Evolutionary conservation across 164 flowering plant genomes (phyloP).

Genomic region (Annona squamosa): DNA sequence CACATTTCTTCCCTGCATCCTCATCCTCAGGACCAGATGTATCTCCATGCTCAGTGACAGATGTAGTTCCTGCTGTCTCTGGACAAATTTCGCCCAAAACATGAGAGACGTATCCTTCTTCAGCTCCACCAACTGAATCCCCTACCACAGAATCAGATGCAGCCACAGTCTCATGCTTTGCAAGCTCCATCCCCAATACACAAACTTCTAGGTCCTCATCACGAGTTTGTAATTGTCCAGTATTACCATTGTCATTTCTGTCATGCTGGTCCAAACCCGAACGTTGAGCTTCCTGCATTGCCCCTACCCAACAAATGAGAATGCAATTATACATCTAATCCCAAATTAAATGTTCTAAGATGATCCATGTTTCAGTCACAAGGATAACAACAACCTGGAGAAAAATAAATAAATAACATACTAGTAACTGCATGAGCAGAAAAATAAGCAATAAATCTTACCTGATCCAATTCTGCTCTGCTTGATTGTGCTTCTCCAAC

Average conservation of each 20-base stretch:
- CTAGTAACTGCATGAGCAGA: neutral
- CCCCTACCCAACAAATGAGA: slow-evolving; percentile 94
- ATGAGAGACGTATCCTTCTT: slow-evolving; percentile 6
- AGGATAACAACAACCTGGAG: neutral
- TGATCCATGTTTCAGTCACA: slow-evolving; percentile 2
- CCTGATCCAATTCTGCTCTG: slow-evolving; percentile 38
- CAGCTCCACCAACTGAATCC: slow-evolving; percentile 1
- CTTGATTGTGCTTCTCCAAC: neutral
- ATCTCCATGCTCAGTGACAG: slow-evolving; percentile 4
- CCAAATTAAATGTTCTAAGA: slow-evolving; percentile 15
- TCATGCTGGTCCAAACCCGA: slow-evolving; percentile 30
- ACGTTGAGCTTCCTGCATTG: slow-evolving; percentile 84
- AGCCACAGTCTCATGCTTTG: slow-evolving; percentile 16
- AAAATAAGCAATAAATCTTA: slow-evolving; percentile 53
- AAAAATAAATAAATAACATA: neutral
- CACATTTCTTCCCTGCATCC: slow-evolving; percentile 6
- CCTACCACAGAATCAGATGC: slow-evolving; percentile 7
- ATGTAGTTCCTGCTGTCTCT: slow-evolving; percentile 6
- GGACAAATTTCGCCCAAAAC: slow-evolving; percentile 6
- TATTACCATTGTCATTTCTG: slow-evolving; percentile 12
- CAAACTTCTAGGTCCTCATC: slow-evolving; percentile 4
- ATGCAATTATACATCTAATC: slow-evolving; percentile 51
- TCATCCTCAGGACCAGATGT: slow-evolving; percentile 12
- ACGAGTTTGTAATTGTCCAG: slow-evolving; percentile 1
- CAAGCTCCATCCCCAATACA: slow-evolving; percentile 11